Evolutionary conservation across 2,329 filamentous ascomycete species (phyloP), one percentile per base, ranked within the genome.

Genomic region (Fusarium pseudonygamai): DNA sequence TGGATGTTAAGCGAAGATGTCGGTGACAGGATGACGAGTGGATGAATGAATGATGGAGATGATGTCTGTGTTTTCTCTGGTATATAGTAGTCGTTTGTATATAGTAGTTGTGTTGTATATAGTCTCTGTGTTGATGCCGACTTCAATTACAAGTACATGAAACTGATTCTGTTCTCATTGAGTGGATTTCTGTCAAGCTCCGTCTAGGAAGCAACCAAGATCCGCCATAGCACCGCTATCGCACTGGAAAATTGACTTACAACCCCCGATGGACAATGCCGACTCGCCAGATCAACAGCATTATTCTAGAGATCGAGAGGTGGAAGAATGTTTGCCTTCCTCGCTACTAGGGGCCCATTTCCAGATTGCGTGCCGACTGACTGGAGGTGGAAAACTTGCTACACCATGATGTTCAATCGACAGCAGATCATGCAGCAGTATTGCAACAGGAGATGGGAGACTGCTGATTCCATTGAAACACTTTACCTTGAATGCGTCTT

Each of bases 1-100:
- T 36, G 75, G 68, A 10, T 80, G 79, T 58, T 79, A 70, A 65
- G 47, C 5, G n/a, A 10, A 22, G 30, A 22, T 45, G 0, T 26
- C 9, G 14, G 45, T 9, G 20, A 3, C 11, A n/a, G 11, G 15
- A 28, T 3, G 2, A 28, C 5, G 24, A 40, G 24, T 55, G 50
- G 50, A 55, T 55, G 34, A 36, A 36, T 18, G 20, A 59, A 30
- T n/a, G 20, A 49, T 36, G 26, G 12, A n/a, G 40, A 52, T 20
- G 18, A 26, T n/a, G 7, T 6, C 12, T 42, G 8, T 9, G 6
- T 2, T 28, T 40, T 20, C 40, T 7, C 15, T 24, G 12, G 52
- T 67, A 50, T 32, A 64, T 53, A 66, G 45, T 45, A 34, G n/a
- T 18, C 16, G 11, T 26, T 55, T 32, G 50, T 67, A 50, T 30